Conservation (phyloP, 176 grass and related monocot genomes). For the Thalia dealbata region DNA sequence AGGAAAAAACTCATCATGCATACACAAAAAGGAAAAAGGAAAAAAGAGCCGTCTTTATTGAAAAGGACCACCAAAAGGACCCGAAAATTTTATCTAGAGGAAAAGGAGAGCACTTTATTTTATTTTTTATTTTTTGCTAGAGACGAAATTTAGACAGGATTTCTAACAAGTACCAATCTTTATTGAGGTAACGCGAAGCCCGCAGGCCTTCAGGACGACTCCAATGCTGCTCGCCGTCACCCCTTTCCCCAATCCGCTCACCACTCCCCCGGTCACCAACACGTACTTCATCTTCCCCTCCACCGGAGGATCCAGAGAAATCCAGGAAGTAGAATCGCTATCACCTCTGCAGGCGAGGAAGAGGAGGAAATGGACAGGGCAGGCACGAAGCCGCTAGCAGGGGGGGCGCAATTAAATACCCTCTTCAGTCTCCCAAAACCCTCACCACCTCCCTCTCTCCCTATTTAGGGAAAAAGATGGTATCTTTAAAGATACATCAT, state of each 20-base stretch:
- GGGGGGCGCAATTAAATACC: no score
- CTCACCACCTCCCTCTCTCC: no score
- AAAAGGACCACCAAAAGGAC: background rate
- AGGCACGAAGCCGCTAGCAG: background rate
- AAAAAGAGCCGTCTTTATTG: background rate
- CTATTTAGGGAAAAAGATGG: no score
- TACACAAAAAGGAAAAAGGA: background rate
- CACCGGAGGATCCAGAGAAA: background rate
- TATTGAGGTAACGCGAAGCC: constrained; percentile 18
- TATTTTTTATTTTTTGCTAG: no score
- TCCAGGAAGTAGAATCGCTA: background rate
- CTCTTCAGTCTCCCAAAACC: no score
- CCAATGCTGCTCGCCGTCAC: constrained; percentile 22
- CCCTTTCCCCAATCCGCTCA: constrained; percentile 23
- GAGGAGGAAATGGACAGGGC: background rate
- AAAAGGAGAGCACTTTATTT: background rate
- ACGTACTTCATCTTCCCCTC: constrained; percentile 18
- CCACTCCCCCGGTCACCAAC: constrained; percentile 19
- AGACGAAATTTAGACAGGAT: no score
- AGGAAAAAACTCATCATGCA: background rate
- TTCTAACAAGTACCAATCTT: constrained; percentile 14
- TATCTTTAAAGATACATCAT: no score
- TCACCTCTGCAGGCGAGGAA: no score
- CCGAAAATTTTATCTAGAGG: background rate
- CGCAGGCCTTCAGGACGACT: constrained; percentile 18